Base-by-base conservation (phyloP, 2,329 filamentous ascomycete species). In the Colletotrichum magnum region DNA sequence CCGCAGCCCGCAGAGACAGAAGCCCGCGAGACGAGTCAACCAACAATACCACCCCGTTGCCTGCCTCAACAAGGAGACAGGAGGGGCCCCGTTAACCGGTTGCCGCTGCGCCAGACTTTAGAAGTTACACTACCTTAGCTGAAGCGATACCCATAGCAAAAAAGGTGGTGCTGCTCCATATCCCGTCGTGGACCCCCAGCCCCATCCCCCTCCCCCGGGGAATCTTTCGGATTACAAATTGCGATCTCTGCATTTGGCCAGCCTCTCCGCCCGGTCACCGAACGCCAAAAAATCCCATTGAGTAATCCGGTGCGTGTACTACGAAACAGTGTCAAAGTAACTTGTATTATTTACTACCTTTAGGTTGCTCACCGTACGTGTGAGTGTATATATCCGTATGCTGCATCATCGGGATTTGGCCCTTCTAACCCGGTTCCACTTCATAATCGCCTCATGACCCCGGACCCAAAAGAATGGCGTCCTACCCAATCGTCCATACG, bases 161-260 rank as follows among this genome's bases (percentile, higher is more conserved):
- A 32, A 32, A 32, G 28, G 32, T 36, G 32, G 32, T 4, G 3
- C 32, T 36, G 66, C 56, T 69, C 66, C 66, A 66, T 69, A 57
- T 69, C 66, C 66, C 66, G 43, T 53, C 62, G 36, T 60, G 56
- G 62, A 51, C 54, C 66, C 56, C 45, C 43, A n/a, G 50, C 66
- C 56, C 45, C 43, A n/a, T 54, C n/a, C n/a, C 50, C 61, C 50
- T 52, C 32, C 50, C 56, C 62, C 62, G 62, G 66, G 63, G 66
- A 66, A 60, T 69, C 43, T 69, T 61, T 69, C 62, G 66, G 66
- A 69, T 69, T 69, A 66, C 66, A 69, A 69, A 69, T 69, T 21
- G 50, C 52, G 21, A 53, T 15, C 21, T 32, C 36, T 57, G 67
- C 28, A 69, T 66, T 69, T 61, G 67, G 21, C 47, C 39, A 45